Evolutionary conservation across 108 stramenopile genomes (phyloP).

Genomic region (Cyclotella baltica): DNA sequence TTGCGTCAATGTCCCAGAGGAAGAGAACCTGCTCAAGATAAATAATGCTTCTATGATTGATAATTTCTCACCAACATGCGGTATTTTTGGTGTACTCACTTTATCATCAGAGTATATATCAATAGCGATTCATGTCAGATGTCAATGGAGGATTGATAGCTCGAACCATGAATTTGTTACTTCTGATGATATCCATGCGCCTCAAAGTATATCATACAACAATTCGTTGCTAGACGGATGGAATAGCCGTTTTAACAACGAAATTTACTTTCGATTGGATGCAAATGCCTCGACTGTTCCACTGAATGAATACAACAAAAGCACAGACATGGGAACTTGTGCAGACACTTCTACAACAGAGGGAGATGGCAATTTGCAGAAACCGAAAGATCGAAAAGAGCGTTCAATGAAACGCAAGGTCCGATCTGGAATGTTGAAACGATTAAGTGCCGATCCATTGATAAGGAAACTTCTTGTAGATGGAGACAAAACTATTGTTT

Average conservation of each 20-base stretch:
- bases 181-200: not conserved
- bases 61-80: not conserved
- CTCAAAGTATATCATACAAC: not conserved
- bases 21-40: not conserved
- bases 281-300: constrained; percentile 15
- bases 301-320: constrained; percentile 1
- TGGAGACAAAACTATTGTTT: not conserved
- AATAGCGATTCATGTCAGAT: constrained; percentile 22
- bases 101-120: constrained; percentile 47
- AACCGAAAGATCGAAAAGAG: constrained; percentile 15
- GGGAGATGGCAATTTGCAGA: not conserved
- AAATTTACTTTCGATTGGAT: constrained; percentile 21
- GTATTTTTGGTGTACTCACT: constrained; percentile 29
- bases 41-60: not conserved
- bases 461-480: constrained; percentile 49
- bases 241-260: constrained; percentile 2
- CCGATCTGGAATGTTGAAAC: constrained; percentile 55
- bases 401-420: constrained; percentile 32
- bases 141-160: constrained; percentile 12
- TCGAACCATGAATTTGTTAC: not conserved
- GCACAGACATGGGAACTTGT: not conserved
- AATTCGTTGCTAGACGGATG: not conserved
- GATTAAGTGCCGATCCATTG: constrained; percentile 58
- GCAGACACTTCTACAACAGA: not conserved
- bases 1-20: not conserved